Base-by-base conservation (phyloP, 2,329 filamentous ascomycete genomes). In the Nothophaeocryptopus gaeumannii region DNA sequence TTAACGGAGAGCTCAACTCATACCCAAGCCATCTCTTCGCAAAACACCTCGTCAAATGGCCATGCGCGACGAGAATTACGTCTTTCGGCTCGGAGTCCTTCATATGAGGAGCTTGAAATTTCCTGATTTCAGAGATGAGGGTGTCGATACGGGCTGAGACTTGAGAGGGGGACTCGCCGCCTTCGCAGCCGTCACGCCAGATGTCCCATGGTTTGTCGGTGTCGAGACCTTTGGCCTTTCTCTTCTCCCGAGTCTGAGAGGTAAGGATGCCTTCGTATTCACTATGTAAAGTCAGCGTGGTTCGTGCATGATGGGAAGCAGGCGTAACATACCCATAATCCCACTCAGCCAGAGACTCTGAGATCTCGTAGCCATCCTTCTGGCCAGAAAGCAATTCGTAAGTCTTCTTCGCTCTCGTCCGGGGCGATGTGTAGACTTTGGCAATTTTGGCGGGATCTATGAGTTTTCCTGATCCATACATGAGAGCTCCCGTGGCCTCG, bases 121-220 rank as follows among this genome's bases (percentile, higher is more conserved):
- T 71, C 10, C 85, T 77, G 53, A 95, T 91, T 34, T 88, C 81
- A 14, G 73, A 66, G 62, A 95, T 92, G 48, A 95, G 68, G 2
- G 76, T 72, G 66, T 95, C 89, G 2, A 93, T 74, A 2, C 89
- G 80, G 14, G 74, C 70, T 0, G 84, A 84, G 16, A 95, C 79
- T 49, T 95, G 78, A 30, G 80, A 74, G 0, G 88, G 83, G 40
- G 78, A 82, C 74, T 95, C 89, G 39, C 90, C 90, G 2, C 84
- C 87, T 1, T 85, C 86, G 70, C 89, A 95, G 0, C 89, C 89
- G 66, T 95, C 89, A n/a, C 74, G 76, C 89, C 89, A 95, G 57
- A 95, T 95, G 71, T 93, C 86, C 89, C 89, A 95, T 16, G 72
- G 68, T 3, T 73, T 59, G n/a, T 76, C 71, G 10, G 47, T 14